Percentiles rank a stretch among this genome's conserved stretches.
These are phyloP conservation scores for Aureobasidium pullulans DNA, from an alignment of 2,329 filamentous ascomycete species.

Conservation along the genomic window DNA sequence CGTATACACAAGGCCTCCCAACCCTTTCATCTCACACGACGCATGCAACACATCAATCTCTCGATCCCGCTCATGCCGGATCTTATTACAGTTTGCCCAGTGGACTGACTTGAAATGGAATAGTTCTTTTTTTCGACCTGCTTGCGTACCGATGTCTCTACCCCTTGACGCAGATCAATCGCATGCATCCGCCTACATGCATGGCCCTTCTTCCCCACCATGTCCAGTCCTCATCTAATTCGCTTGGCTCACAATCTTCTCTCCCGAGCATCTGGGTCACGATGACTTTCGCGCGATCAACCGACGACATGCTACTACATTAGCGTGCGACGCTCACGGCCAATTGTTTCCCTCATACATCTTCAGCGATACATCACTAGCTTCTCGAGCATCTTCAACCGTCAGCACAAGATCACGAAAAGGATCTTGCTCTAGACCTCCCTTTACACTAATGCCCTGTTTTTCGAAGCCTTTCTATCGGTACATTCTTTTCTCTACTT, in stretches of 20 bases:
- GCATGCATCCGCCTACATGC: conserved; percentile 10
- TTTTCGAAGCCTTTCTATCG: not conserved
- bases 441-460: not conserved
- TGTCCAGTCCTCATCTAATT: not conserved
- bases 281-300: conserved; percentile 5
- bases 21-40: not conserved
- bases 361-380: not conserved
- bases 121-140: not conserved
- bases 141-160: not conserved
- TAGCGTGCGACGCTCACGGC: not conserved
- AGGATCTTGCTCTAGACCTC: no score
- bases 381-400: not conserved
- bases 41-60: not conserved
- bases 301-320: not conserved
- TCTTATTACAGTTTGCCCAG: not conserved
- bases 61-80: not conserved
- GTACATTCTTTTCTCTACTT: not conserved
- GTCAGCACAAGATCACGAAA: not conserved
- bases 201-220: conserved; percentile 1
- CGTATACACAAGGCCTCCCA: not conserved
- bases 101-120: conserved; percentile 3
- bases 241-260: not conserved
- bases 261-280: not conserved
- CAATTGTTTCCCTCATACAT: not conserved
- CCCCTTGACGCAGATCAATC: conserved; percentile 12